Percentiles rank a stretch among this genome's conserved stretches.
These are phyloP conservation scores for Lagerstroemia speciosa DNA, from an alignment of 345 rosid species.

Conservation along the genomic window DNA sequence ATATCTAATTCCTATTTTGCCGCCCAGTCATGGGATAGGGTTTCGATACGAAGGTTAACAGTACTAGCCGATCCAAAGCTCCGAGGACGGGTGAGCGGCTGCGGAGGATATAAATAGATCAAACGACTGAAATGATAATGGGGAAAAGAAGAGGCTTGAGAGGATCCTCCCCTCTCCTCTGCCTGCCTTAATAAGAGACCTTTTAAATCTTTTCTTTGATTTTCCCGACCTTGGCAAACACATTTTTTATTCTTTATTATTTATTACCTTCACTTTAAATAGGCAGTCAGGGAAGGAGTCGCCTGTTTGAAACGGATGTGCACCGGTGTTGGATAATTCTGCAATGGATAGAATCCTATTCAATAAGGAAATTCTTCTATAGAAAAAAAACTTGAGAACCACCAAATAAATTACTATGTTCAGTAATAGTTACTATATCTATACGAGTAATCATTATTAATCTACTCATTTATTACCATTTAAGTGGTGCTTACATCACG, in stretches of 20 bases:
- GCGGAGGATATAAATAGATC: constrained; percentile 39
- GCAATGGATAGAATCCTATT: no score
- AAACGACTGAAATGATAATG: constrained; percentile 11
- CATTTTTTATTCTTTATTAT: constrained; percentile 23
- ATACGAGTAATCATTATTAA: no score
- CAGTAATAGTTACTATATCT: no score
- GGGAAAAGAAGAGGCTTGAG: background rate
- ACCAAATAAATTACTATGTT: no score
- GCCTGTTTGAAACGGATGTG: no score
- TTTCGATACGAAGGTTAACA: constrained; percentile 24
- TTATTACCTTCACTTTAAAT: constrained; percentile 23
- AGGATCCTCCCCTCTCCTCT: constrained; percentile 1
- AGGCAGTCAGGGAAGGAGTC: constrained; percentile 16
- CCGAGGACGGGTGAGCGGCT: constrained; percentile 9
- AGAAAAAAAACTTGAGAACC: no score
- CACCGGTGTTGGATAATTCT: no score
- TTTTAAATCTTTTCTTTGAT: constrained; percentile 36
- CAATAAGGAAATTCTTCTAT: no score
- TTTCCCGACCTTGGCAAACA: constrained; percentile 42
- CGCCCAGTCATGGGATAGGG: constrained; percentile 8
- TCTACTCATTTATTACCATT: no score
- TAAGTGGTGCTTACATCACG: no score
- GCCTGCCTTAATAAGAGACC: constrained; percentile 15
- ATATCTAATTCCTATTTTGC: background rate
- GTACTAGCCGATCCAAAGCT: constrained; percentile 32